These are phyloP conservation scores for Carex arenaria DNA, from an alignment of 202 grass and related monocot genomes.

Conservation along the genomic window DNA sequence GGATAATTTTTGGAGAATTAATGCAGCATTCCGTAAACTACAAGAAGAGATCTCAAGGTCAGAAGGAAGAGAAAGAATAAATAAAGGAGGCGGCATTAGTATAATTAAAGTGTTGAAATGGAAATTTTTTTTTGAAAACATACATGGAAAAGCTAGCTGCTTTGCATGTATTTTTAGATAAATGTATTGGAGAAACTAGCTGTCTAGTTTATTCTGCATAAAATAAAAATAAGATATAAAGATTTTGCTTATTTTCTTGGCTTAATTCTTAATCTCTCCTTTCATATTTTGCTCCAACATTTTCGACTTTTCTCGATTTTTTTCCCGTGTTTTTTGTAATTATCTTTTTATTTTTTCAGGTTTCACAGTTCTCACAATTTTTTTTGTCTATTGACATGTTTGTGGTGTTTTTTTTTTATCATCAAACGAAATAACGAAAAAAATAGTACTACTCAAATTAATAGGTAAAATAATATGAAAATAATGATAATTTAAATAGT, in stretches of 20 bases:
- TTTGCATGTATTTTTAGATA: not conserved
- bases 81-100: not conserved
- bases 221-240: not conserved
- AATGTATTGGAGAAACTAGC: not conserved
- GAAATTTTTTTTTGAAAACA: not conserved
- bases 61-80: constrained; percentile 13
- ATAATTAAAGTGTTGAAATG: not conserved
- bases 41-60: not conserved
- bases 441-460: too few species aligned
- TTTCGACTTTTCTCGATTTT: too few species aligned
- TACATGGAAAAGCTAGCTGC: not conserved
- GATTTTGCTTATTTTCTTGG: not conserved
- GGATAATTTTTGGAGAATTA: not conserved
- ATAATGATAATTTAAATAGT: too few species aligned
- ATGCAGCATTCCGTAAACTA: constrained; percentile 32
- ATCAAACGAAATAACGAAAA: too few species aligned
- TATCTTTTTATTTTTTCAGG: too few species aligned
- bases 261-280: not conserved
- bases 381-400: too few species aligned
- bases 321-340: too few species aligned
- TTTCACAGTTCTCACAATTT: too few species aligned
- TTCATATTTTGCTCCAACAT: too few species aligned
- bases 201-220: not conserved
- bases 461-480: too few species aligned
- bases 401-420: too few species aligned